Conservation (phyloP, 306 rosid genomes). For the cucumber (Cucumis sativus) region DNA sequence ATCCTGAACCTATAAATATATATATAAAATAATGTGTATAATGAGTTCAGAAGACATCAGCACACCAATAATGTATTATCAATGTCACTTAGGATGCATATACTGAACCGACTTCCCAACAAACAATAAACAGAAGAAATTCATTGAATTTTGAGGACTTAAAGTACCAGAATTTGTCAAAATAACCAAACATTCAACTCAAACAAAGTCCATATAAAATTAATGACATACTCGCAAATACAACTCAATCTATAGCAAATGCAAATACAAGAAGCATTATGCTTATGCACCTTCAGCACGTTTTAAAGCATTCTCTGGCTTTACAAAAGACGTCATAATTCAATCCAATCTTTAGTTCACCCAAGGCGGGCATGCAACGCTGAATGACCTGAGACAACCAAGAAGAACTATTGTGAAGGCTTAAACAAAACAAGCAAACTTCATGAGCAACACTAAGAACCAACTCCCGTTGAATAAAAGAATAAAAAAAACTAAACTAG, state of each 20-base stretch:
- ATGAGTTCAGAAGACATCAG: too few species aligned
- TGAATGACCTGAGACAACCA: slow-evolving; percentile 11
- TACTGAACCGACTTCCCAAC: neutral
- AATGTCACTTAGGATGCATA: neutral
- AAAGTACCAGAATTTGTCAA: neutral
- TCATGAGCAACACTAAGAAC: neutral
- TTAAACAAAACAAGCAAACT: neutral
- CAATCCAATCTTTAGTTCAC: slow-evolving; percentile 5
- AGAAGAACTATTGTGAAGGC: neutral
- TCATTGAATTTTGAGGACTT: neutral
- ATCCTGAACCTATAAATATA: too few species aligned
- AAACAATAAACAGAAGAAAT: neutral
- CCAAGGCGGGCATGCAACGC: slow-evolving; percentile 4
- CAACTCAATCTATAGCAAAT: neutral
- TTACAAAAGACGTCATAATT: slow-evolving; percentile 34
- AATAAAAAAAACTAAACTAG: too few species aligned
- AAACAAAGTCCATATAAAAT: neutral
- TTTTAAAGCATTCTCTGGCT: slow-evolving; percentile 55
- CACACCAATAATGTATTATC: neutral
- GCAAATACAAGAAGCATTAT: neutral
- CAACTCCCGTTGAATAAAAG: too few species aligned
- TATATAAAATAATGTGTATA: too few species aligned
- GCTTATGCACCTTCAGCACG: slow-evolving; percentile 39
- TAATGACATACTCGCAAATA: neutral
- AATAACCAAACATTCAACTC: too few species aligned